Evolutionary conservation across 192 early-diverging fungal species (phyloP), one percentile per base, ranked within the genome.

Genomic region (Backusella mclennaniae): DNA sequence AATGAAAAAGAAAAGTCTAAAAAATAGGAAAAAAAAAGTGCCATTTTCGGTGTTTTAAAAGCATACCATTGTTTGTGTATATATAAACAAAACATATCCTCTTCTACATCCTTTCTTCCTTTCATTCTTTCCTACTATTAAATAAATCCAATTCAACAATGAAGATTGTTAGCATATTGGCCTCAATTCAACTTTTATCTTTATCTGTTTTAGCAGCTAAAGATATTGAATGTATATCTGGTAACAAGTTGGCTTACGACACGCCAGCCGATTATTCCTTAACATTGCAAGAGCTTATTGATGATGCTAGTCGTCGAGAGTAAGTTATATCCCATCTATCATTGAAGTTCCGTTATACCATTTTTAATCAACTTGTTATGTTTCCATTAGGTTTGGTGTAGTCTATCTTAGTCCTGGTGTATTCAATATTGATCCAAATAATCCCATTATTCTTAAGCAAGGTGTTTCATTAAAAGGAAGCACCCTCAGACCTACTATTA

Each of bases 381-480:
- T 7, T 14, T 29, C 12, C 21, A 29, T 29, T 63, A 63, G 56
- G 12, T 63, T 63, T 14, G 23, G 56, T 63, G 21, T 38, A 35
- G 39, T 73, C 3, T 42, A 75, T 17, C 39, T 75, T 11, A 11
- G 2, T 17, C 29, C 63, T 38, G 66, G 73, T 35, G 23, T 53
- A 67, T 66, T 66, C 14, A 33, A 33, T 15, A 41, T 78, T 26
- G 21, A 46, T 35, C 29, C 53, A 17, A n/a, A 67, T 2, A 26
- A 41, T 11, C 63, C 77, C 19, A 67, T 78, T 46, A 46, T 78
- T 6, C 63, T 78, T 11, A 21, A 46, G 35, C 36, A 71, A 44
- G 77, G 77, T 35, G 66, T 78, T 21, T 73, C 71, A 9, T 52
- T 78, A 31, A 35, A 59, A 36, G 77, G 77, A 14, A 49, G 39